These are phyloP conservation scores for Hypomyces perniciosus DNA, from an alignment of 2,329 filamentous ascomycete genomes.

Conservation along the genomic window DNA sequence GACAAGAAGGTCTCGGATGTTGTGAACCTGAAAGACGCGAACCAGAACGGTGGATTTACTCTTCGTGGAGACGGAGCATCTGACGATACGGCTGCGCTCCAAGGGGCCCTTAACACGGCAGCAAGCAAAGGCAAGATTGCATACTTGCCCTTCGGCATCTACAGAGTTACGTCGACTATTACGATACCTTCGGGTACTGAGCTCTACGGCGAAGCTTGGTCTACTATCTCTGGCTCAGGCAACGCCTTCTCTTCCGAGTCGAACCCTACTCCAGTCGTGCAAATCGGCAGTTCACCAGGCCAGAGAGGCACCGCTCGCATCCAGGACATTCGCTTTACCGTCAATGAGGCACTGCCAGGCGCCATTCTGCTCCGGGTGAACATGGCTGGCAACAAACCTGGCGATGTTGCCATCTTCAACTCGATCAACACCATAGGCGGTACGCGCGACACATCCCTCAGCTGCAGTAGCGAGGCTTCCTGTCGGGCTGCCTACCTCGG, in stretches of 20 bases:
- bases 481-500: slow-evolving; percentile 11
- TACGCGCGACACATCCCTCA: slow-evolving; percentile 9
- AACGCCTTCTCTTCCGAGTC: slow-evolving; percentile 4
- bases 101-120: slow-evolving; percentile 48
- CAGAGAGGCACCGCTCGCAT: slow-evolving; percentile 6
- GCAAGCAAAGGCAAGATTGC: slow-evolving; percentile 42
- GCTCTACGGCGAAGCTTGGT: slow-evolving; percentile 10
- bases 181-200: slow-evolving; percentile 35
- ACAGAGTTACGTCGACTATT: slow-evolving; percentile 44
- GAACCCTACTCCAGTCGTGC: slow-evolving; percentile 9
- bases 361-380: slow-evolving; percentile 10
- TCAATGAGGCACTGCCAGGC: slow-evolving; percentile 7
- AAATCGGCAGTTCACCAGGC: slow-evolving; percentile 8
- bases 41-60: slow-evolving; percentile 8
- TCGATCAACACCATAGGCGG: slow-evolving; percentile 12
- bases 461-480: slow-evolving; percentile 5
- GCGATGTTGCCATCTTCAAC: slow-evolving; percentile 12
- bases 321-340: slow-evolving; percentile 12
- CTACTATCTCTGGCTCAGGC: slow-evolving; percentile 11
- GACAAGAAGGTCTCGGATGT: slow-evolving; percentile 1
- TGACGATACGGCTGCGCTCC: slow-evolving; percentile 56
- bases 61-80: slow-evolving; percentile 45
- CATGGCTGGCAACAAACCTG: slow-evolving; percentile 11
- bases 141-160: slow-evolving; percentile 52
- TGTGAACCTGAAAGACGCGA: slow-evolving; percentile 9